A percentile compares a stretch with the other conserved stretches of the same genome.
Conservation (phyloP, 257 asterid species). For the Striga asiatica region DNA sequence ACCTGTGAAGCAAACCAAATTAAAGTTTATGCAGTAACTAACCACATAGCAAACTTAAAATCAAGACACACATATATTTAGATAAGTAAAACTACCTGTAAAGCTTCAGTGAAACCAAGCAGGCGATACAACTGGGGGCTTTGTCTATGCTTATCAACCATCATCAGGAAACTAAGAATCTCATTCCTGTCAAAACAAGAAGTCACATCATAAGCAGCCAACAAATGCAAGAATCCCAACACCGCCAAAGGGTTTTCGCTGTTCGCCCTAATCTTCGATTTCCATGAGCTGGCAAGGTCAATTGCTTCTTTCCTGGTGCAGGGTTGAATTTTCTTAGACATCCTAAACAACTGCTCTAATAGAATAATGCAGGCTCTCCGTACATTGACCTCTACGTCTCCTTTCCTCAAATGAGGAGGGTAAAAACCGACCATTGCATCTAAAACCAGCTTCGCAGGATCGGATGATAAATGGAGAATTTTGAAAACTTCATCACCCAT, state of each 20-base stretch:
- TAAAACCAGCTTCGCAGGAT: conserved; percentile 48
- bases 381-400: conserved; percentile 18
- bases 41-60: neutral
- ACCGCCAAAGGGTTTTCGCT: conserved; percentile 19
- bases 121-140: conserved; percentile 9
- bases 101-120: conserved; percentile 7
- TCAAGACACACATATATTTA: no score
- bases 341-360: conserved; percentile 30
- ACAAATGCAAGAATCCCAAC: conserved; percentile 34
- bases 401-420: conserved; percentile 36
- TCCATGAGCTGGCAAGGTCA: conserved; percentile 37
- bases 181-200: conserved; percentile 27
- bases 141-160: conserved; percentile 19
- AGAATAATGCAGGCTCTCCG: conserved; percentile 28
- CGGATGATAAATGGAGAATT: conserved; percentile 34
- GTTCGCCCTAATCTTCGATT: conserved; percentile 19
- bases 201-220: conserved; percentile 28
- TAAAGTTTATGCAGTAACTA: no score
- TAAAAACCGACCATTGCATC: conserved; percentile 46
- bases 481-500: conserved; percentile 26
- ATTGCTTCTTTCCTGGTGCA: conserved; percentile 26
- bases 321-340: conserved; percentile 20
- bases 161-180: conserved; percentile 18
- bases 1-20: no score
- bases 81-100: conserved; percentile 9